Conservation (phyloP, 805 yeast genomes). For the Lipomyces kockii region DNA sequence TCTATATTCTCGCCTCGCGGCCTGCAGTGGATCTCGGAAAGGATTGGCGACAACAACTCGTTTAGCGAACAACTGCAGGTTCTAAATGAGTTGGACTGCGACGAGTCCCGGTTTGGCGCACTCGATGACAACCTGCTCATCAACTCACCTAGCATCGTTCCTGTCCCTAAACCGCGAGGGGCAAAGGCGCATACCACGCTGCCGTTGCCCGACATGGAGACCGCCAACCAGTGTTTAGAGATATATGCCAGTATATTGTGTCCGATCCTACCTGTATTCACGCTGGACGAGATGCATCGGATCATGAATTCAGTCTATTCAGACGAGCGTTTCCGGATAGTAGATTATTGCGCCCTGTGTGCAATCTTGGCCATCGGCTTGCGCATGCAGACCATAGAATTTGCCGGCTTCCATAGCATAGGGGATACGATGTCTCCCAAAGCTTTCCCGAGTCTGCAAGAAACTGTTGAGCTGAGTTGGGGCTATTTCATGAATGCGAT, state of each 20-base stretch:
- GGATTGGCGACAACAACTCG: conserved; percentile 26
- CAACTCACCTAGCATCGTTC: neutral
- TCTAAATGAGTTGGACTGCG: neutral
- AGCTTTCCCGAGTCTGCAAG: neutral
- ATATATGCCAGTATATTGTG: neutral
- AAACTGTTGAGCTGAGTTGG: conserved; percentile 11
- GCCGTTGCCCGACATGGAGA: conserved; percentile 9
- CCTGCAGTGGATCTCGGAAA: conserved; percentile 35
- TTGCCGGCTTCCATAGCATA: neutral
- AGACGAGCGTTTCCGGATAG: conserved; percentile 9
- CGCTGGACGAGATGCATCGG: conserved; percentile 16
- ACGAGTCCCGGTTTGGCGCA: conserved; percentile 6
- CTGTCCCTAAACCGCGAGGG: neutral
- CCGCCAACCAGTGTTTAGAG: conserved; percentile 2
- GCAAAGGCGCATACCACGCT: neutral
- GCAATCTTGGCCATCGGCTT: conserved; percentile 30
- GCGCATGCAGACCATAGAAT: conserved; percentile 10
- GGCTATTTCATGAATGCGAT: conserved; percentile 28
- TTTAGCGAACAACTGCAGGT: conserved; percentile 12
- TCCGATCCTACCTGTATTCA: conserved; percentile 20
- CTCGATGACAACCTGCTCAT: neutral
- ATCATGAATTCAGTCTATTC: conserved; percentile 20
- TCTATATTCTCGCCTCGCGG: conserved; percentile 36
- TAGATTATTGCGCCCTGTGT: conserved; percentile 25
- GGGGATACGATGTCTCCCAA: neutral